These are phyloP conservation scores for Fusarium sp. DNA, from an alignment of 2,329 filamentous ascomycete genomes.

Conservation along the genomic window DNA sequence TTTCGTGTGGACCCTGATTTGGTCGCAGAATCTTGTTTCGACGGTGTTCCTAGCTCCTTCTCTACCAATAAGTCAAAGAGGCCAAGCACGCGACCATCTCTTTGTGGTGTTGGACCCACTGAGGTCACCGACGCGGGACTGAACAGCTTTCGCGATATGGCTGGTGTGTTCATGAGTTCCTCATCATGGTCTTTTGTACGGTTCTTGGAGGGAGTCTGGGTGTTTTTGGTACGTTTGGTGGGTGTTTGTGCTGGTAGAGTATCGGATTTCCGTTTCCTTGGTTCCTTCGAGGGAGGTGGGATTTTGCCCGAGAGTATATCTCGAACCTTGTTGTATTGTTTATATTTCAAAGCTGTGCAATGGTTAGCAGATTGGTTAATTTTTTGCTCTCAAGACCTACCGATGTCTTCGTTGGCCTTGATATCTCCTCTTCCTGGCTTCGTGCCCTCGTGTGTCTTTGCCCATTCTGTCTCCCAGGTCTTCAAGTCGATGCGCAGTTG, in stretches of 20 bases:
- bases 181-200: constrained; percentile 48
- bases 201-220: constrained; percentile 59
- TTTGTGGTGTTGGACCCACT: constrained; percentile 83
- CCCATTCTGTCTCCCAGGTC: constrained; percentile 77
- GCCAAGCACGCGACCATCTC: constrained; percentile 79
- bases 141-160: constrained; percentile 67
- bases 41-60: constrained; percentile 61
- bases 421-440: constrained; percentile 82
- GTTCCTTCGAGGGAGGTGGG: constrained; percentile 52
- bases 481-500: constrained; percentile 77
- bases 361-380: background rate
- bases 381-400: constrained; percentile 56
- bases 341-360: constrained; percentile 74
- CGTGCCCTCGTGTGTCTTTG: constrained; percentile 67
- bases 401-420: constrained; percentile 76
- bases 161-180: constrained; percentile 65
- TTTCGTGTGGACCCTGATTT: constrained; percentile 35
- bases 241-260: constrained; percentile 55
- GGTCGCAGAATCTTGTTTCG: constrained; percentile 50
- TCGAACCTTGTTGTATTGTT: constrained; percentile 75
- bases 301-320: constrained; percentile 67
- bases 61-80: constrained; percentile 77
- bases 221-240: constrained; percentile 61
- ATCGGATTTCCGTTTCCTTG: constrained; percentile 56
- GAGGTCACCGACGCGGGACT: constrained; percentile 67